Conservation (phyloP, 2,329 filamentous ascomycete genomes). For the Clonostachys chloroleuca region DNA sequence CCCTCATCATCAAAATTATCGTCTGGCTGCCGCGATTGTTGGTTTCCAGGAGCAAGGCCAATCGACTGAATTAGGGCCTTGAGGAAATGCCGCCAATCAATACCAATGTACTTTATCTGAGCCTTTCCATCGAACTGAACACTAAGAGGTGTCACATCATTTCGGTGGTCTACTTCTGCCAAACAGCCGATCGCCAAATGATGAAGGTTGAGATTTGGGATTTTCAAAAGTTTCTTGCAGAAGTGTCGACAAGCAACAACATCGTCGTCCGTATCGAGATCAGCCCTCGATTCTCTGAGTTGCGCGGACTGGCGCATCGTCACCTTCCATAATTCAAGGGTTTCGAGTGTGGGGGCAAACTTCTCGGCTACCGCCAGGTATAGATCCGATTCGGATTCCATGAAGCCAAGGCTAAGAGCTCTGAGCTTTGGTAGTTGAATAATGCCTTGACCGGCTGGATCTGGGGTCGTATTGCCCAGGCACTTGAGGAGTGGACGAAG, state of each 20-base stretch:
- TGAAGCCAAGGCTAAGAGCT: slow-evolving; percentile 37
- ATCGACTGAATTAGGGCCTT: too few relatives aligned
- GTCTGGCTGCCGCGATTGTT: too few relatives aligned
- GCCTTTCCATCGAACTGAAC: background rate
- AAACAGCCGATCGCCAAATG: slow-evolving; percentile 14
- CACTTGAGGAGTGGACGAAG: slow-evolving; percentile 27
- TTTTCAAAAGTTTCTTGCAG: slow-evolving; percentile 32
- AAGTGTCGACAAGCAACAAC: slow-evolving; percentile 2
- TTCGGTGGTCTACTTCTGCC: background rate
- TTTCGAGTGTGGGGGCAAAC: slow-evolving; percentile 35
- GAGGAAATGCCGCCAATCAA: background rate
- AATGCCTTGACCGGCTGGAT: background rate
- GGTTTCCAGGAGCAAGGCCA: too few relatives aligned
- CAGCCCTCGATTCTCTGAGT: background rate
- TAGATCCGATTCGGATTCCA: slow-evolving; percentile 18
- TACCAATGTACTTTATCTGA: background rate
- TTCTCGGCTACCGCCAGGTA: slow-evolving; percentile 30
- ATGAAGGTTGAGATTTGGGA: slow-evolving; percentile 22
- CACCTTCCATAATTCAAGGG: slow-evolving; percentile 40
- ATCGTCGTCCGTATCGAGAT: background rate
- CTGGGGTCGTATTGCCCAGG: slow-evolving; percentile 17
- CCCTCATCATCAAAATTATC: too few relatives aligned
- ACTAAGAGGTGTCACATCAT: background rate
- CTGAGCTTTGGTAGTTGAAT: slow-evolving; percentile 26
- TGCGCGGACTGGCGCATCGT: slow-evolving; percentile 22